Conservation (phyloP, 2,329 filamentous ascomycete species). For the Diaporthe australafricana region DNA sequence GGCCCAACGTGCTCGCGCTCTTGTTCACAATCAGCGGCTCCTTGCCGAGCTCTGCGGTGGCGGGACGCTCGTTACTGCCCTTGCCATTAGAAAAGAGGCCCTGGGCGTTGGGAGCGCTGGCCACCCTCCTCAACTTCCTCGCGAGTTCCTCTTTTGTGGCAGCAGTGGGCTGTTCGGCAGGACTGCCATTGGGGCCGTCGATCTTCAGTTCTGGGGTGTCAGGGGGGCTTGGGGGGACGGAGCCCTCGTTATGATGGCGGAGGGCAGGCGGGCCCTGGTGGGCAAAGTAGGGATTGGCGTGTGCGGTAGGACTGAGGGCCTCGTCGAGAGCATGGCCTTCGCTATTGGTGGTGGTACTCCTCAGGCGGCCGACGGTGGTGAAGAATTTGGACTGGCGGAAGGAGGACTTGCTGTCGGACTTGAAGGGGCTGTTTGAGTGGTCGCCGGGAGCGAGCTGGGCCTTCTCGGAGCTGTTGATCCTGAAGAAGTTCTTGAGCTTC, state of each 20-base stretch:
- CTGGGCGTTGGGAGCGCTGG: constrained; percentile 96
- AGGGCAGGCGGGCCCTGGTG: constrained; percentile 95
- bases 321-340: constrained; percentile 94
- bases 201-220: constrained; percentile 86
- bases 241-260: constrained; percentile 94
- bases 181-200: constrained; percentile 72
- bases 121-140: constrained; percentile 90
- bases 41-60: constrained; percentile 88
- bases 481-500: constrained; percentile 78
- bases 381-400: constrained; percentile 92
- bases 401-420: constrained; percentile 72
- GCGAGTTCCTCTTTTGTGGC: constrained; percentile 95
- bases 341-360: constrained; percentile 90
- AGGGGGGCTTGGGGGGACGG: constrained; percentile 90
- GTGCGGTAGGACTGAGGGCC: constrained; percentile 87
- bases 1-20: constrained; percentile 59
- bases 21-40: constrained; percentile 76
- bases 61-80: constrained; percentile 74
- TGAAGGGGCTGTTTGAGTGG: constrained; percentile 48
- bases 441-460: constrained; percentile 36
- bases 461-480: constrained; percentile 66
- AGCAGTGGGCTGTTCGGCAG: constrained; percentile 76
- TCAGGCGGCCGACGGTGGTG: constrained; percentile 85
- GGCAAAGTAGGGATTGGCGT: constrained; percentile 96
- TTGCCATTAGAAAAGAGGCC: constrained; percentile 80